phyloP scores from a whole-genome alignment of 1,284 basidiomycete genomes.

The Tilletiopsis washingtonensis region DNA sequence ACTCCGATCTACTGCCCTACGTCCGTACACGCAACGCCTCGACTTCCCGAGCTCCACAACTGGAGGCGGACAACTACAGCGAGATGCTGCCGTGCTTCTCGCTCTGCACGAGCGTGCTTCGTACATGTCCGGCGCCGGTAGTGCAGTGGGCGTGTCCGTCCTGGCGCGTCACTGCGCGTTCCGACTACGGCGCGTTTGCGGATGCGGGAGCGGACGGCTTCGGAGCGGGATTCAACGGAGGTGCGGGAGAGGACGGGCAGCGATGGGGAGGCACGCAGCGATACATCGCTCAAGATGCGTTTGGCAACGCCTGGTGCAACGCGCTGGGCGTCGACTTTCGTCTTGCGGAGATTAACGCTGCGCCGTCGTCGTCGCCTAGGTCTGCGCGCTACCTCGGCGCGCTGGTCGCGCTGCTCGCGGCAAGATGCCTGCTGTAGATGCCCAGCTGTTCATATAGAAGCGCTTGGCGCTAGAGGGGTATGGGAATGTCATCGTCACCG shows the following conservation, averaged over 20 bases:
- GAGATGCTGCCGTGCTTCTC: constrained; percentile 44
- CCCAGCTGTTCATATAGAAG: too few relatives aligned
- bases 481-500: too few relatives aligned
- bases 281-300: constrained; percentile 42
- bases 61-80: too few relatives aligned
- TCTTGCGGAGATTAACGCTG: constrained; percentile 18
- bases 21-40: constrained; percentile 34
- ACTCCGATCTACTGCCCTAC: constrained; percentile 36
- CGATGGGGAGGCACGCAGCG: constrained; percentile 37
- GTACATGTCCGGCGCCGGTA: constrained; percentile 35
- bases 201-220: constrained; percentile 32
- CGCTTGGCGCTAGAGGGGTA: too few relatives aligned
- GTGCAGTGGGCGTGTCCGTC: constrained; percentile 38
- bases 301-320: constrained; percentile 44
- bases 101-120: constrained; percentile 39
- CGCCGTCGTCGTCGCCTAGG: too few relatives aligned
- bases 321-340: constrained; percentile 37
- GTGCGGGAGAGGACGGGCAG: constrained; percentile 29
- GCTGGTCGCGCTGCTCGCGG: too few relatives aligned
- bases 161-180: constrained; percentile 43
- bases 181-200: constrained; percentile 45
- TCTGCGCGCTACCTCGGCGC: too few relatives aligned
- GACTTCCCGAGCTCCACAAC: too few relatives aligned
- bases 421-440: too few relatives aligned
- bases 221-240: constrained; percentile 35